phyloP scores from a whole-genome alignment of 805 yeast species.

The Aciculoconidium aculeatum region DNA sequence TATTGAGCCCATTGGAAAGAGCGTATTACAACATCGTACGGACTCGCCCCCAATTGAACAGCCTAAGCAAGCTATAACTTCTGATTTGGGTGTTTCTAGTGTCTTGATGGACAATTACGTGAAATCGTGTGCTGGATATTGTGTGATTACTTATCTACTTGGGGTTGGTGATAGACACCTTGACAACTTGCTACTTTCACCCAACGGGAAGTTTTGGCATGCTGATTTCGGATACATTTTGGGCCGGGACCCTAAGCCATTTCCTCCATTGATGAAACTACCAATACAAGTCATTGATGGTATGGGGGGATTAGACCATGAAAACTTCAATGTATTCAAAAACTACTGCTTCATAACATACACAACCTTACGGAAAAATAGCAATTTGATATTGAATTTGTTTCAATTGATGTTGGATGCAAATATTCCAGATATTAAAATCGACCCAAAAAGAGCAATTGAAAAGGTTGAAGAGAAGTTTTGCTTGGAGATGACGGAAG shows the following conservation, averaged over 20 bases:
- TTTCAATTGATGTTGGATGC: conserved; percentile 94
- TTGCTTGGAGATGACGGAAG: conserved; percentile 88
- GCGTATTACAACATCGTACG: conserved; percentile 12
- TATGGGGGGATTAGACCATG: conserved; percentile 89
- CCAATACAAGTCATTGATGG: conserved; percentile 97
- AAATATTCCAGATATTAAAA: conserved; percentile 80
- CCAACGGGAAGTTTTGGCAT: conserved; percentile 86
- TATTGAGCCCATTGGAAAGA: conserved; percentile 21
- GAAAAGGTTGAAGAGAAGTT: conserved; percentile 92
- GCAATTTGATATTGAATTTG: conserved; percentile 82
- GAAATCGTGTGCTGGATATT: conserved; percentile 94
- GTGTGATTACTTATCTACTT: conserved; percentile 87
- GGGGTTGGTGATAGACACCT: conserved; percentile 98
- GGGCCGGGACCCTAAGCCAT: conserved; percentile 97
- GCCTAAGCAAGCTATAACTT: conserved; percentile 22
- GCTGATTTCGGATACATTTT: conserved; percentile 96
- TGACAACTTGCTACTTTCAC: conserved; percentile 78
- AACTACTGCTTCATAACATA: conserved; percentile 94
- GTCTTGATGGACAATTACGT: conserved; percentile 90
- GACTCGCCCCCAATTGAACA: conserved; percentile 9
- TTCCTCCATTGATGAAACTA: conserved; percentile 95
- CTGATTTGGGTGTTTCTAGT: conserved; percentile 45
- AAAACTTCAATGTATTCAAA: conserved; percentile 79
- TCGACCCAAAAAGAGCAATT: conserved; percentile 82
- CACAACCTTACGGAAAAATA: conserved; percentile 81